Evolutionary conservation across 805 yeast genomes (phyloP).

Genomic region (Wickerhamomyces queroliae): DNA sequence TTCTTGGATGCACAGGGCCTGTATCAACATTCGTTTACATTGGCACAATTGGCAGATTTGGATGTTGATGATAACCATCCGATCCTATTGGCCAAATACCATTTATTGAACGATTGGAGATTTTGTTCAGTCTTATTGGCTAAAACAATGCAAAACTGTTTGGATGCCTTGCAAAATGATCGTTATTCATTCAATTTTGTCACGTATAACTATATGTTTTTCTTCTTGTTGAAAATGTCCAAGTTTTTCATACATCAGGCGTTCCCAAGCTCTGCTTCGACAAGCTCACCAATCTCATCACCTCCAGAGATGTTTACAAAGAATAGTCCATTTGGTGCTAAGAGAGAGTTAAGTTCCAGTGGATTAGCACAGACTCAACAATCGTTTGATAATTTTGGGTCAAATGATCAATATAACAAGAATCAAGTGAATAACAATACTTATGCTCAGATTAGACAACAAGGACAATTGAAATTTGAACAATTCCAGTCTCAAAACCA

Average conservation of each 20-base stretch:
- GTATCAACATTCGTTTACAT: background rate
- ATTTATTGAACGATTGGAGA: background rate
- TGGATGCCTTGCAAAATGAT: background rate
- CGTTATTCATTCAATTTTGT: background rate
- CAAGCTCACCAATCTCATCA: no score
- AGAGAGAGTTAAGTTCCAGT: no score
- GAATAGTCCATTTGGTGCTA: no score
- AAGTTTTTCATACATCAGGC: background rate
- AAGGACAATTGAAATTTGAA: no score
- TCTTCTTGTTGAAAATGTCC: background rate
- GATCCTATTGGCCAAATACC: background rate
- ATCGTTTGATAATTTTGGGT: no score
- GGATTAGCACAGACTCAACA: no score
- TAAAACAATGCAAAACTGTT: background rate
- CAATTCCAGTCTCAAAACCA: no score
- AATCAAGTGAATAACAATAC: no score
- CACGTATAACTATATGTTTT: background rate
- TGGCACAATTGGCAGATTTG: background rate
- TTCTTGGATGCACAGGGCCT: background rate
- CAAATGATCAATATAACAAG: no score
- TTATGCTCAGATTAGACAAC: no score
- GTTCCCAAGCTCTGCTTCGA: background rate
- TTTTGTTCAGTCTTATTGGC: background rate
- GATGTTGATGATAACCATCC: background rate
- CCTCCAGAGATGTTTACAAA: no score